A percentile compares a stretch with the other conserved stretches of the same genome.
These are phyloP conservation scores for Lasiosphaeria miniovina DNA, from an alignment of 495 filamentous ascomycete genomes.

Conservation along the genomic window DNA sequence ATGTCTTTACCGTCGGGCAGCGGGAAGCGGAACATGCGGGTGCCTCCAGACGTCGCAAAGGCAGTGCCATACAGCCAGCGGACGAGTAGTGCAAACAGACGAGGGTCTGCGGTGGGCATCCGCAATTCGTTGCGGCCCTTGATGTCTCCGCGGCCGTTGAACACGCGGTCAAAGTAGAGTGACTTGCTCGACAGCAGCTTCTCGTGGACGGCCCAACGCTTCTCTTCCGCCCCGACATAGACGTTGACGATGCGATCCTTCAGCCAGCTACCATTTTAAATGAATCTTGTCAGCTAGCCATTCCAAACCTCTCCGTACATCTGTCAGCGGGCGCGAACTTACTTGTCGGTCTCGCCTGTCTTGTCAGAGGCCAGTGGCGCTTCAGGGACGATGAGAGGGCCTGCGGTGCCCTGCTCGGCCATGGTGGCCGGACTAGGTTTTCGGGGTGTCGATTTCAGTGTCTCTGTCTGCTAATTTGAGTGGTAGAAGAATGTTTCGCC, in stretches of 20 bases:
- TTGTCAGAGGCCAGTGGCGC: neutral
- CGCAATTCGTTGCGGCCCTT: conserved; percentile 10
- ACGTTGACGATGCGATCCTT: conserved; percentile 25
- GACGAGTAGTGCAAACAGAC: conserved; percentile 25
- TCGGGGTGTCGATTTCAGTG: too few species aligned
- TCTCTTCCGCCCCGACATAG: conserved; percentile 15
- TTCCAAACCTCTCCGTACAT: neutral
- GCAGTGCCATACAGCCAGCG: conserved; percentile 32
- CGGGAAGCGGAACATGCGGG: conserved; percentile 16
- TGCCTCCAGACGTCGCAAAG: conserved; percentile 10
- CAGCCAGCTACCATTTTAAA: conserved; percentile 16
- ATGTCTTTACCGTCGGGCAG: conserved; percentile 13
- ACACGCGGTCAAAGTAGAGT: conserved; percentile 18
- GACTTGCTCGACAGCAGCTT: conserved; percentile 24
- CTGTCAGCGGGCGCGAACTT: neutral
- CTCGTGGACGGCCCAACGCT: conserved; percentile 25
- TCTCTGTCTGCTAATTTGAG: too few species aligned
- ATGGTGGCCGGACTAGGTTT: too few species aligned
- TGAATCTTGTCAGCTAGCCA: neutral
- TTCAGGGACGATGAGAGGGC: too few species aligned
- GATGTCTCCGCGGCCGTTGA: conserved; percentile 8
- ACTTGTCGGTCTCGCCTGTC: neutral
- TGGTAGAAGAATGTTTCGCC: too few species aligned
- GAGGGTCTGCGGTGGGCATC: conserved; percentile 19
- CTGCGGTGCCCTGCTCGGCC: too few species aligned